Evolutionary conservation across 106 monocot genomes (phyloP), one percentile per base, ranked within the genome.

Genomic region (Iris macrosiphon): DNA sequence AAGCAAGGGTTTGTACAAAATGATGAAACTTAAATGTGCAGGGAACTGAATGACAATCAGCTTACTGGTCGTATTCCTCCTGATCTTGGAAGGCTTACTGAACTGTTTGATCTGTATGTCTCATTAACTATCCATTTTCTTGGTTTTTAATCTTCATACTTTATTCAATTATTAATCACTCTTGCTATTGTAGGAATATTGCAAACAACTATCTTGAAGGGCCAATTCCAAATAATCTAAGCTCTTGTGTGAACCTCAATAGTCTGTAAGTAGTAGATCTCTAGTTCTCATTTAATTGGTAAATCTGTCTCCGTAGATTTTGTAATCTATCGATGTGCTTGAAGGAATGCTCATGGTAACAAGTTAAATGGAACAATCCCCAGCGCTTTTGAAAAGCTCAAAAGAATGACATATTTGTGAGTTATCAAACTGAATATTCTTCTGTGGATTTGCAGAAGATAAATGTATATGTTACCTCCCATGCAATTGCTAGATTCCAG

Each of bases 391-490:
- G 40, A 37, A 26, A 71, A 75, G 58, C 67, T 67, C 9, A 46
- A 96, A 20, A 96, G 89, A 63, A 89, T 96, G 84, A 96, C 95
- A 18, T 82, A 89, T 49, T 45, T 96, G 95, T 96, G 44, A 83
- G 82, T 77, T 49, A 4, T 20, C 0, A 15, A 41, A 26, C 11
- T 11, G 25, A 58, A 58, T 11, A 3, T 41, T 22, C 20, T 15
- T 25, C 7, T 6, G 31, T 23, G 40, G 14, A 25, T 18, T 58
- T 41, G 26, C 12, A 25, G 41, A 39, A 41, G n/a, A n/a, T n/a
- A n/a, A n/a, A n/a, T n/a, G n/a, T n/a, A n/a, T n/a, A n/a, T n/a
- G n/a, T n/a, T n/a, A n/a, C n/a, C n/a, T n/a, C n/a, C n/a, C n/a
- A n/a, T n/a, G n/a, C n/a, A n/a, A n/a, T n/a, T n/a, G n/a, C n/a